These are phyloP conservation scores for Fusarium agapanthi DNA, from an alignment of 2,329 filamentous ascomycete genomes.

Conservation along the genomic window DNA sequence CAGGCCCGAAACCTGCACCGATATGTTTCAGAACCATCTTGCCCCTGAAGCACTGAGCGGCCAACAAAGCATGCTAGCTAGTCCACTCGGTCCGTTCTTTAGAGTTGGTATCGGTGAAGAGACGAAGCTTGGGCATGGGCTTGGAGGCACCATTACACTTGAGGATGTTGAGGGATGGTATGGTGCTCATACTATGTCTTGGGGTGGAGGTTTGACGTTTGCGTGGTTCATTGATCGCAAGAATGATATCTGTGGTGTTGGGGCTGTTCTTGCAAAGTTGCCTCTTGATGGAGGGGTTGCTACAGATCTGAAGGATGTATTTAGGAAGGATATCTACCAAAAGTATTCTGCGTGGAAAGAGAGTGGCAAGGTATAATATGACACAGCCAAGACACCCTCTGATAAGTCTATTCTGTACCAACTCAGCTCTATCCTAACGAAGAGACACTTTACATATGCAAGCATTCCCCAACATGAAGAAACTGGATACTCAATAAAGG, in stretches of 20 bases:
- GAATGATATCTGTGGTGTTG: conserved; percentile 55
- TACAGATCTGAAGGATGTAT: conserved; percentile 51
- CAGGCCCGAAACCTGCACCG: conserved; percentile 49
- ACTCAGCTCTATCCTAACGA: neutral
- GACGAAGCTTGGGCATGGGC: conserved; percentile 49
- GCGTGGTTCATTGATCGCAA: conserved; percentile 60
- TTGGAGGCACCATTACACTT: conserved; percentile 53
- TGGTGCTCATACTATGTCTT: conserved; percentile 53
- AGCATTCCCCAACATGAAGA: no score
- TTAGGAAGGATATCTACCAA: conserved; percentile 53
- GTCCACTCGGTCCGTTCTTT: conserved; percentile 49
- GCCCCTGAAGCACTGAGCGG: conserved; percentile 39
- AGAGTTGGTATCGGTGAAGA: conserved; percentile 45
- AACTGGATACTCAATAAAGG: neutral
- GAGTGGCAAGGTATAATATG: neutral
- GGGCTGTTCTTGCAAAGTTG: conserved; percentile 51
- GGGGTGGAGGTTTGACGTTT: conserved; percentile 57
- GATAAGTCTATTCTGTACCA: neutral
- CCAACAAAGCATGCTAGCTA: conserved; percentile 42
- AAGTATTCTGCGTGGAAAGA: conserved; percentile 40
- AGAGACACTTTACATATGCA: fast-evolving
- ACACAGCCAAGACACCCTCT: neutral
- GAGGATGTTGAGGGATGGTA: conserved; percentile 55
- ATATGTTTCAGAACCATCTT: conserved; percentile 60
- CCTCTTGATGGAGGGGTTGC: conserved; percentile 42